Evolutionary conservation across 768 basidiomycete species (phyloP), one percentile per base, ranked within the genome.

Genomic region (Tricholoma terreum): DNA sequence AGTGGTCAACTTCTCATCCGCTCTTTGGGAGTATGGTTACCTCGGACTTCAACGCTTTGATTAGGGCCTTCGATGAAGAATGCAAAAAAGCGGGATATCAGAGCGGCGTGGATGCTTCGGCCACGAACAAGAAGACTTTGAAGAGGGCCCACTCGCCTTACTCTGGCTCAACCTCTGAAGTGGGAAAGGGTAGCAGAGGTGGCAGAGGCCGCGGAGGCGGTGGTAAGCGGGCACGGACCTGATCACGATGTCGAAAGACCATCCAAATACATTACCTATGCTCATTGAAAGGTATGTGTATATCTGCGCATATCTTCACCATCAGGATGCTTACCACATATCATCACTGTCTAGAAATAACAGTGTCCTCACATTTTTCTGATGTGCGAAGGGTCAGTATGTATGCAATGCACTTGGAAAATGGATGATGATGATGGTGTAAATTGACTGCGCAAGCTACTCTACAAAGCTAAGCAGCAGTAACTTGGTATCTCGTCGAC

Each of bases 11-110:
- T 6, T 60, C 59, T 34, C 74, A 80, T 56, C 71, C 74, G n/a
- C 64, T 77, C 11, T 80, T 80, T 49, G 78, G 77, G 0, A 74
- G 70, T 55, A 78, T 80, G 74, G 71, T 65, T 12, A 65, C 72
- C 9, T 65, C 67, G 19, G 72, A 78, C 57, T 81, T 79, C 67
- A 71, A 71, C 19, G 66, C 63, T 14, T 55, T 65, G 49, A 55
- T 69, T 2, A 64, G 58, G 27, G 71, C 73, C 2, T 82, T 80
- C 61, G 77, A 78, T 24, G 42, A 49, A 19, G 77, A 76, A 56
- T 78, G 77, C 61, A 68, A 69, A 56, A 75, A 72, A 57, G 73
- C 63, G 1, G 68, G 63, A 0, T 77, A 79, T 49, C 43, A 42
- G 30, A 58, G 36, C 19, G 8, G 3, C 40, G n/a, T 42, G n/a